Base-by-base conservation (phyloP, 169 alveolate genomes). In the Plasmodium adleri region DNA sequence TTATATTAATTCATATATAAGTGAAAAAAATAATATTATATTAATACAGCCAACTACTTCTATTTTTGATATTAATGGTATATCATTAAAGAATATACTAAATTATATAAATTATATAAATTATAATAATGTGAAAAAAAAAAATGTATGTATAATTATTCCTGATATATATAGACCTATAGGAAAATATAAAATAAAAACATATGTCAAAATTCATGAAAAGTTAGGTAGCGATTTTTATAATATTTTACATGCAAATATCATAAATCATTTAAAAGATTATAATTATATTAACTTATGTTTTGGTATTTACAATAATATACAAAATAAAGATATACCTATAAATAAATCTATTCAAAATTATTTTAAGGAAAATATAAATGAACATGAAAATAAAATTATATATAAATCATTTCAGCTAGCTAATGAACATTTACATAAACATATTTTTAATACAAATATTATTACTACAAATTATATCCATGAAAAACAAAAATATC, bases 341-440 rank as follows among this genome's bases (percentile, higher is more conserved):
- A 39, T 9, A 39, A 43, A 17, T 26, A n/a, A 15, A n/a, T 24
- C 59, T 26, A 50, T 68, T 13, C 54, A 22, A 10, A 24, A 58
- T 10, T 39, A 60, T 15, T 83, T 83, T 70, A 54, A 56, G 52
- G 86, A 83, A 54, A 7, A 43, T 32, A 45, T 83, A 59, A 70
- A 22, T 32, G 85, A 83, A 39, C 52, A 60, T n/a, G 91, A 83
- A 73, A 39, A 68, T 59, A 52, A 83, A 58, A 58, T 54, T 20
- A 24, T 83, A 15, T 68, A 39, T 20, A 83, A 83, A 68, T 56
- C 78, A 22, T 83, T 83, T 63, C 64, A 83, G 24, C 49, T 83
- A 32, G 91, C 91, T 58, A 85, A 83, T 26, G 91, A 83, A 70
- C 71, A 83, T 83, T 83, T 83, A 68, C 39, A 63, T 56, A 83